phyloP scores from a whole-genome alignment of 1,284 basidiomycete genomes.

The Neonothopanus nambi region DNA sequence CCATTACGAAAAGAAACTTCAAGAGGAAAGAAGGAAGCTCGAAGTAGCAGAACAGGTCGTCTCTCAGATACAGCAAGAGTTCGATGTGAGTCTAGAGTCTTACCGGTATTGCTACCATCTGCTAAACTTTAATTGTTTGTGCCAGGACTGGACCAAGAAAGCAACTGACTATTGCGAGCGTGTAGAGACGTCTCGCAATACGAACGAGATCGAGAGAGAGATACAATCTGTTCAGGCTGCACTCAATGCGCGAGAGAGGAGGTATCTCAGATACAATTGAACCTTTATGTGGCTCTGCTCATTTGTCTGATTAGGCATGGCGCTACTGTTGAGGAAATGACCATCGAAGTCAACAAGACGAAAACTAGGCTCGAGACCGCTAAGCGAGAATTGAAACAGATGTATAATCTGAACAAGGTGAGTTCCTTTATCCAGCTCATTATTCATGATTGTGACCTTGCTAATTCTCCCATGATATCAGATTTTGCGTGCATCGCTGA shows the following conservation, averaged over 20 bases:
- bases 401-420: constrained; percentile 67
- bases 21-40: constrained; percentile 42
- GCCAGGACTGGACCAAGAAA: constrained; percentile 64
- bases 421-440: constrained; percentile 11
- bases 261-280: constrained; percentile 39
- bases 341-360: constrained; percentile 65
- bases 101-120: background rate
- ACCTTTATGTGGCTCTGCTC: constrained; percentile 3
- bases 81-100: constrained; percentile 41
- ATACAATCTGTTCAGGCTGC: constrained; percentile 66
- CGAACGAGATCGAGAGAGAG: constrained; percentile 58
- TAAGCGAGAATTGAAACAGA: constrained; percentile 59
- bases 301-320: constrained; percentile 58
- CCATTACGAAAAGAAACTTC: constrained; percentile 51
- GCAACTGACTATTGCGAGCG: constrained; percentile 67
- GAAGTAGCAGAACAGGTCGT: constrained; percentile 44
- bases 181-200: constrained; percentile 56
- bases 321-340: constrained; percentile 76
- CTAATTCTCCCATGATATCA: constrained; percentile 28
- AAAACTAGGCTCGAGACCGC: constrained; percentile 56
- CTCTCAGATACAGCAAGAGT: constrained; percentile 57
- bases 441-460: background rate
- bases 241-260: constrained; percentile 68
- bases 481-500: constrained; percentile 66
- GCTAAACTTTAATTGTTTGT: background rate